Conservation (phyloP, 2,329 filamentous ascomycete genomes). For the Hypoxylon sp. region DNA sequence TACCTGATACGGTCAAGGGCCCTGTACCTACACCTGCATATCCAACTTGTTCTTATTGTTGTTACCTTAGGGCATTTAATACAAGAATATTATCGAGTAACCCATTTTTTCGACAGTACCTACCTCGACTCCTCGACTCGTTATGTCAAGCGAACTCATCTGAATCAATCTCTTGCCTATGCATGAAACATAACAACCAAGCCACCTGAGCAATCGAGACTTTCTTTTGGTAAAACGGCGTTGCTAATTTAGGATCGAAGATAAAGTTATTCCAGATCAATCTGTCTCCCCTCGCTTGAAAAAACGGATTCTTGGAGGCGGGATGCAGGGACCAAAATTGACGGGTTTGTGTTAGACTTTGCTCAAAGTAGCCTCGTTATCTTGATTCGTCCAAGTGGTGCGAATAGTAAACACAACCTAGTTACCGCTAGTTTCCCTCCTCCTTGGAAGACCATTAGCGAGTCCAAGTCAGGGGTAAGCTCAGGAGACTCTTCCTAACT, state of each 20-base stretch:
- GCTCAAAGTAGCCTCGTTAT: constrained; percentile 27
- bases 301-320: constrained; percentile 14
- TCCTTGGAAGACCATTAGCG: constrained; percentile 28
- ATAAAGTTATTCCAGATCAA: constrained; percentile 44
- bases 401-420: constrained; percentile 31
- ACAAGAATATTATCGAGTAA: constrained; percentile 23
- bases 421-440: constrained; percentile 42
- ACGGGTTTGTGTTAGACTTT: constrained; percentile 27
- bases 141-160: constrained; percentile 2
- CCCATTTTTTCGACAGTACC: neutral
- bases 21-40: constrained; percentile 34
- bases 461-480: constrained; percentile 42
- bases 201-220: constrained; percentile 31
- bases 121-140: neutral
- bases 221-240: constrained; percentile 33
- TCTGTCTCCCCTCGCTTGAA: constrained; percentile 18
- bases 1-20: constrained; percentile 40
- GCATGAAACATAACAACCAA: constrained; percentile 22
- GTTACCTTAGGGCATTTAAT: constrained; percentile 8
- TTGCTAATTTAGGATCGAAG: constrained; percentile 39
- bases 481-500: constrained; percentile 35
- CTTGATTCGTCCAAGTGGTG: constrained; percentile 32
- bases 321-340: constrained; percentile 39
- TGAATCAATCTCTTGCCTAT: constrained; percentile 15
- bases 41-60: constrained; percentile 22